Percentiles rank a stretch among this genome's conserved stretches.
These are phyloP conservation scores for Ascocoryne sarcoides DNA, from an alignment of 2,329 filamentous ascomycete genomes.

Conservation along the genomic window DNA sequence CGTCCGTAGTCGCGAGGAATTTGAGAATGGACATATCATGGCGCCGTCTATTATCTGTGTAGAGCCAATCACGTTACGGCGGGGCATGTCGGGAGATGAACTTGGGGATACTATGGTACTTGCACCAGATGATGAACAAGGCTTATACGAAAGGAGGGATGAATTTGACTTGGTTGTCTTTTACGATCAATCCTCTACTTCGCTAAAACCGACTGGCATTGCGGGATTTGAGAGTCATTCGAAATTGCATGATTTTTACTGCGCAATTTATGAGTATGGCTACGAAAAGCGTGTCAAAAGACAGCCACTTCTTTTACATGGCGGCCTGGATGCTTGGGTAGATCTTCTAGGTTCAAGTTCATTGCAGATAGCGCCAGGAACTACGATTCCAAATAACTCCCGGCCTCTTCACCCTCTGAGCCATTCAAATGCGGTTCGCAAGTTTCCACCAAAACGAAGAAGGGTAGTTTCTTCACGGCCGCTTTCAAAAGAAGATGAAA, in stretches of 20 bases:
- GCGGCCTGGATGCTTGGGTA: conserved; percentile 80
- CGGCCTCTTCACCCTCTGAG: conserved; percentile 40
- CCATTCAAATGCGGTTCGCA: conserved; percentile 15
- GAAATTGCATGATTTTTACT: conserved; percentile 64
- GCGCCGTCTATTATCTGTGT: conserved; percentile 79
- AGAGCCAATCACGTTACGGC: conserved; percentile 69
- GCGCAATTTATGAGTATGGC: conserved; percentile 78
- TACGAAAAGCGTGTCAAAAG: conserved; percentile 65
- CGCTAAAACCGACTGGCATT: conserved; percentile 30
- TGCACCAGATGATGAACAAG: conserved; percentile 64
- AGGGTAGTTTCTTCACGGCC: conserved; percentile 49
- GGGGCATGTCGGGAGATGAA: conserved; percentile 53
- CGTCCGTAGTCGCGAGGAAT: conserved; percentile 69
- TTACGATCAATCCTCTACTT: conserved; percentile 62
- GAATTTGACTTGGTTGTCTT: conserved; percentile 83
- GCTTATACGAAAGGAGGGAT: conserved; percentile 62
- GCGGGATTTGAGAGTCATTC: conserved; percentile 35
- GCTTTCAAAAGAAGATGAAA: conserved; percentile 72
- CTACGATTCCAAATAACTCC: neutral
- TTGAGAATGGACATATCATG: conserved; percentile 83
- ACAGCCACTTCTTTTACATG: conserved; percentile 67
- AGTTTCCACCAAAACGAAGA: no score
- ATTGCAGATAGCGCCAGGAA: conserved; percentile 31
- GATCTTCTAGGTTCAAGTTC: conserved; percentile 59
- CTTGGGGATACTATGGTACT: conserved; percentile 62